Base-by-base conservation (phyloP, 192 early-diverging fungal species). In the Pecoramyces ruminantium region DNA sequence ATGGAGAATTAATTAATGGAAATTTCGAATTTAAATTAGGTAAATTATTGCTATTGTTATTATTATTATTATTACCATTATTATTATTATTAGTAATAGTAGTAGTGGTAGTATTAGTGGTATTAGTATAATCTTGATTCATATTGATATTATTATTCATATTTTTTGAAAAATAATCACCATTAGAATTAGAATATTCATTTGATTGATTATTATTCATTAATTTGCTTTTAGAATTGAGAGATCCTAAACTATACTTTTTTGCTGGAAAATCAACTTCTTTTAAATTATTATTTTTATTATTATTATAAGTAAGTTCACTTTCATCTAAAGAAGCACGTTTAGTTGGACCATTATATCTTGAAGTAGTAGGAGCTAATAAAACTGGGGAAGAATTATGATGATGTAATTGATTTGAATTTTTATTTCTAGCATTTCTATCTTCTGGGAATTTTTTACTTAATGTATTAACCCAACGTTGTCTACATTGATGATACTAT, bases 401-500 rank as follows among this genome's bases (percentile, higher is more conserved):
- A 67, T 67, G 51, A 21, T 67, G 51, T 67, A 67, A 9, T 9
- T 16, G 18, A 67, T n/a, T 67, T n/a, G 21, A n/a, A 67, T n/a
- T n/a, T n/a, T 17, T 67, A 67, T 67, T 67, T 67, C 8, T 67
- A 1, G 51, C 18, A 51, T 17, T 21, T 25, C 25, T 25, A 67
- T 67, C 51, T 67, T 67, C 51, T n/a, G 51, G 51, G 51, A 27
- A 67, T n/a, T 67, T 67, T n/a, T 67, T 67, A 67, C 51, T 67
- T 21, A 67, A 67, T 9, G 51, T 67, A n/a, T 67, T 67, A 67
- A 67, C 51, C 87, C 87, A 88, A 2, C 87, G 83, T 67, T 88
- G 86, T 18, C 87, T 81, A 30, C 87, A 88, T 80, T 88, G 87
- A 9, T 86, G 84, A 78, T 86, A 81, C n/a, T n/a, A n/a, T n/a